Percentiles rank a stretch among this genome's conserved stretches.
phyloP scores from a whole-genome alignment of 768 basidiomycete species.

The Mycena crocata region DNA sequence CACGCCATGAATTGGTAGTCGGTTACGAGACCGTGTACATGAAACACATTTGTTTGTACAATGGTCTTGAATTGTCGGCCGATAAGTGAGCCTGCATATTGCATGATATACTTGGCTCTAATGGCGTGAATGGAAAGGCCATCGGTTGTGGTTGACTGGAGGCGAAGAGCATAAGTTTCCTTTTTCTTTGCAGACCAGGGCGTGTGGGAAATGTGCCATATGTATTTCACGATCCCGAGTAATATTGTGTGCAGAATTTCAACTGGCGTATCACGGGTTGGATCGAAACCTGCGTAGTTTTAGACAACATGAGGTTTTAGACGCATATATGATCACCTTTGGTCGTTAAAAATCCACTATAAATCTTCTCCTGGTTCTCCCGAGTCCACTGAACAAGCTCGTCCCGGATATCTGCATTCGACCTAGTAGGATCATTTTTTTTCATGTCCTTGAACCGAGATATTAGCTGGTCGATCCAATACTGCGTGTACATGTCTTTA shows the following conservation, averaged over 20 bases:
- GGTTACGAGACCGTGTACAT: slow-evolving; percentile 48
- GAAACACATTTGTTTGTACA: slow-evolving; percentile 50
- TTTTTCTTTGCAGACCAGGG: slow-evolving; percentile 43
- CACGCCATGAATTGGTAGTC: slow-evolving; percentile 40
- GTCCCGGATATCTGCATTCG: background rate
- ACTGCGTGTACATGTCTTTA: slow-evolving; percentile 56
- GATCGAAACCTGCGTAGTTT: slow-evolving; percentile 42
- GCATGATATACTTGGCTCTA: slow-evolving; percentile 53
- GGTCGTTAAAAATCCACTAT: background rate
- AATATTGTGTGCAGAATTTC: slow-evolving; percentile 59
- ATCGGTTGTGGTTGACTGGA: slow-evolving; percentile 46
- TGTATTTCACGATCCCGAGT: slow-evolving; percentile 56
- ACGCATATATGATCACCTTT: background rate
- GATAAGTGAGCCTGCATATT: no score
- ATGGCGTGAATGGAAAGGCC: slow-evolving; percentile 48
- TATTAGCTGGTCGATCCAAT: slow-evolving; percentile 39
- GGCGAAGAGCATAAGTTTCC: slow-evolving; percentile 40
- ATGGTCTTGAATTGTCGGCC: no score
- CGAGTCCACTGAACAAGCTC: background rate
- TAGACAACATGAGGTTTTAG: background rate
- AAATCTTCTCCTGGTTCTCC: background rate
- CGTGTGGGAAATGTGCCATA: slow-evolving; percentile 50
- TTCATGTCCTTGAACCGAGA: slow-evolving; percentile 33
- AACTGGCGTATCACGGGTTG: slow-evolving; percentile 48
- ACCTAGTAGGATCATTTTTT: background rate